Evolutionary conservation across 345 rosid species (phyloP), one percentile per base, ranked within the genome.

Genomic region (Sonneratia caseolaris): DNA sequence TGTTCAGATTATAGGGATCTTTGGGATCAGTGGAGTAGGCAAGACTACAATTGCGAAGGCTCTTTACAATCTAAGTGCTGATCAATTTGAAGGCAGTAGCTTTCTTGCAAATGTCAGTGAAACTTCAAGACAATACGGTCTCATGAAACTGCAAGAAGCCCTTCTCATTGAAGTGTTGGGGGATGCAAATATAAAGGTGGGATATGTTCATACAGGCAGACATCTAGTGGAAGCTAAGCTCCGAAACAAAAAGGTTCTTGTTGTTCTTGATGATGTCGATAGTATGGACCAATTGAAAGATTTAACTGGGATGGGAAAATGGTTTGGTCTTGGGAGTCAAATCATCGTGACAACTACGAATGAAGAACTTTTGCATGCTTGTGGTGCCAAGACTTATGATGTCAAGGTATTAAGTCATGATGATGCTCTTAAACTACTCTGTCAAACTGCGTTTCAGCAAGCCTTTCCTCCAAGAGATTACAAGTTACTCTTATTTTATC

Each of bases 101-200:
- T 80, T 85, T 19, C 65, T 81, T 13, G 72, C 62, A n/a, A 81
- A 82, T 70, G 88, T 84, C 19, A 77, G 83, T 65, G 81, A 80
- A 75, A 77, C 57, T 18, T 57, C 73, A 21, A 62, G 68, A 69
- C 73, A 70, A 19, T 45, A 62, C 10, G 73, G 73, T 48, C 27
- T 70, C 1, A 64, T 55, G 6, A 49, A 65, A 42, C 24, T 81
- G 11, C 78, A 76, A 70, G 69, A 81, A 32, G 24, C 68, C 19
- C 76, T 81, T 62, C 74, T 78, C 61, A 19, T 7, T 56, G 70
- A 78, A 3, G 35, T 76, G 21, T 47, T 75, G 70, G 69, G 67
- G 27, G 49, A 37, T 37, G 49, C 62, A 47, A 48, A 37, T 37
- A 7, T 73, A 24, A 70, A 40, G 0, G 57, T 70, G 13, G 72